These are phyloP conservation scores for Poronia punctata DNA, from an alignment of 495 filamentous ascomycete species.

Conservation along the genomic window DNA sequence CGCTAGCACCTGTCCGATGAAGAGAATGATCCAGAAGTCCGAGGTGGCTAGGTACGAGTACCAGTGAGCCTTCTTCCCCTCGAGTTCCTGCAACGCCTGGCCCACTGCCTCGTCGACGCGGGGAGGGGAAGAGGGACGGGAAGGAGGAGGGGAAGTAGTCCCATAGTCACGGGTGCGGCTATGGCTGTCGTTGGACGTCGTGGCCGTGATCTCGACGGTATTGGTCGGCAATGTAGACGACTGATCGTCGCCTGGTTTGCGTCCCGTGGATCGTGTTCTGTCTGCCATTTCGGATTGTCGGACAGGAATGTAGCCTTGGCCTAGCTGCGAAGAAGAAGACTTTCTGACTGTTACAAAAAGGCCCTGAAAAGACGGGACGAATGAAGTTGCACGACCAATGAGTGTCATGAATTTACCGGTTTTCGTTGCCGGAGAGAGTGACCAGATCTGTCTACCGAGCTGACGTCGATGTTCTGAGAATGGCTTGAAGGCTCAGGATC, in stretches of 20 bases:
- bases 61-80: constrained; percentile 49
- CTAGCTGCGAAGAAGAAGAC: background rate
- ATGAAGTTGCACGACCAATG: constrained; percentile 5
- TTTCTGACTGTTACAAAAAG: constrained; percentile 6
- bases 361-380: constrained; percentile 13
- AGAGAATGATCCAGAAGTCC: constrained; percentile 79
- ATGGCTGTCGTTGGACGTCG: constrained; percentile 3
- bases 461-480: background rate
- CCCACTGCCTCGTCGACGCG: constrained; percentile 22
- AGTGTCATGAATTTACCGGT: constrained; percentile 6
- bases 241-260: constrained; percentile 11
- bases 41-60: constrained; percentile 76
- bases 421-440: too few species aligned
- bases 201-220: constrained; percentile 18
- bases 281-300: constrained; percentile 24
- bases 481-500: background rate
- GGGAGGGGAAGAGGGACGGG: background rate
- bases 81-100: constrained; percentile 36
- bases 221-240: constrained; percentile 14
- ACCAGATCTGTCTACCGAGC: background rate
- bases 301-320: constrained; percentile 13
- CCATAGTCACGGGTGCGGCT: constrained; percentile 3
- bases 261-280: background rate
- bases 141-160: background rate
- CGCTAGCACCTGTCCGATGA: constrained; percentile 78